Percentiles rank a stretch among this genome's conserved stretches.
phyloP scores from a whole-genome alignment of 2,329 filamentous ascomycete genomes.

The Colletotrichum tofieldiae region DNA sequence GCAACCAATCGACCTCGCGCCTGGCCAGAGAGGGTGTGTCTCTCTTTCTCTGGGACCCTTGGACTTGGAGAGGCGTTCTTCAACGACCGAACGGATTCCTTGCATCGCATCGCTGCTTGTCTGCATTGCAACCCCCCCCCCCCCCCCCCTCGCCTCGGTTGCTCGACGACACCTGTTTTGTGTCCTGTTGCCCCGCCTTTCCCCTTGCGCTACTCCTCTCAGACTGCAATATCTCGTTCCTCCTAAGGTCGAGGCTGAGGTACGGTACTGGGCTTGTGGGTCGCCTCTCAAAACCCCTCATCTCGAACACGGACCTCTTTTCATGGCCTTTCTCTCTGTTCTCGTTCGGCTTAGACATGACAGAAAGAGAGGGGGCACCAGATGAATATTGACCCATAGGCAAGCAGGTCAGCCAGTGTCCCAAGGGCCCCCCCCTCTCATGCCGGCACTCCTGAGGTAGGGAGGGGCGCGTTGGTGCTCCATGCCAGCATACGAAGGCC shows the following conservation, averaged over 20 bases:
- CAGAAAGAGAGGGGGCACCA: slow-evolving; percentile 1
- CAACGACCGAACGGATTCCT: slow-evolving; percentile 1
- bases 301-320: slow-evolving; percentile 31
- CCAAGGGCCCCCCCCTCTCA: slow-evolving; percentile 23
- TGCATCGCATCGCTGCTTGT: not conserved
- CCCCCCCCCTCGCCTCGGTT: not conserved
- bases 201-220: not conserved
- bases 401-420: not conserved
- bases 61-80: not conserved
- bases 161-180: not conserved
- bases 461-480: slow-evolving; percentile 13
- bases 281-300: slow-evolving; percentile 28
- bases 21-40: too few species aligned
- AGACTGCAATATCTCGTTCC: slow-evolving; percentile 18
- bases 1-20: not conserved
- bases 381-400: not conserved
- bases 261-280: not conserved
- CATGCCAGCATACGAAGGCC: slow-evolving; percentile 11
- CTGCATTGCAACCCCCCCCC: slow-evolving; percentile 13
- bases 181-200: not conserved
- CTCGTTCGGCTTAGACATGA: not conserved
- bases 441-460: slow-evolving; percentile 32
- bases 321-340: not conserved
- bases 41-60: not conserved
- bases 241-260: not conserved